phyloP scores from a whole-genome alignment of 352 stramenopile genomes.

The Blastocystis sp. region DNA sequence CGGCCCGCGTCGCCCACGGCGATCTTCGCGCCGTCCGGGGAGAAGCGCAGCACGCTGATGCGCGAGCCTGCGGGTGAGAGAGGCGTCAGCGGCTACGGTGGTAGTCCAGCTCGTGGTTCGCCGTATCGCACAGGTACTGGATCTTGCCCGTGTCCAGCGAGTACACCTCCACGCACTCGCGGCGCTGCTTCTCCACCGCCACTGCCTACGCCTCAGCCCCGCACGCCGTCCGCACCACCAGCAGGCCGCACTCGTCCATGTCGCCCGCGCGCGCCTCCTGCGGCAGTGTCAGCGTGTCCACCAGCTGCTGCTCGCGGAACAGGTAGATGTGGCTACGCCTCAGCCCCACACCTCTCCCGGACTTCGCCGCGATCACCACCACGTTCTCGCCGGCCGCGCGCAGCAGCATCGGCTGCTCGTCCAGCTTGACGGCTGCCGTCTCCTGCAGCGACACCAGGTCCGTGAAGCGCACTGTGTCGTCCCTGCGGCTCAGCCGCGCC shows the following conservation, averaged over 20 bases:
- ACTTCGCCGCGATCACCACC: conserved; percentile 72
- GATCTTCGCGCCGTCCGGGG: conserved; percentile 79
- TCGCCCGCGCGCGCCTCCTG: conserved; percentile 14
- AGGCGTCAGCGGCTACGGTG: background rate
- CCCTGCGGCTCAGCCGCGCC: conserved; percentile 67
- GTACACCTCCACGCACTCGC: conserved; percentile 56
- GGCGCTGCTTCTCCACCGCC: conserved; percentile 53
- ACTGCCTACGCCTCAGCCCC: conserved; percentile 15
- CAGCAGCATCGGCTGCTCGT: conserved; percentile 72
- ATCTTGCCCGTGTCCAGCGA: conserved; percentile 1
- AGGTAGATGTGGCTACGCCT: conserved; percentile 75
- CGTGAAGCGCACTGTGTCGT: conserved; percentile 76
- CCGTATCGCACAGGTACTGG: conserved; percentile 7
- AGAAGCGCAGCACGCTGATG: conserved; percentile 81
- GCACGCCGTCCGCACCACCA: background rate
- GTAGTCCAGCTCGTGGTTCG: conserved; percentile 62
- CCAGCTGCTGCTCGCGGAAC: conserved; percentile 77
- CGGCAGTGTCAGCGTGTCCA: conserved; percentile 77
- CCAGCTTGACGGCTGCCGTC: conserved; percentile 74
- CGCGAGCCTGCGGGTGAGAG: background rate
- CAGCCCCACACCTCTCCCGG: too few species aligned
- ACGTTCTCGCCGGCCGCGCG: conserved; percentile 79
- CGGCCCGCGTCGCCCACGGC: conserved; percentile 82
- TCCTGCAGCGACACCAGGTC: conserved; percentile 77
- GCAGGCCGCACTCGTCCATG: conserved; percentile 41